Evolutionary conservation across 2,329 filamentous ascomycete species (phyloP), one percentile per base, ranked within the genome.

Genomic region (Stachybotrys echinatus): DNA sequence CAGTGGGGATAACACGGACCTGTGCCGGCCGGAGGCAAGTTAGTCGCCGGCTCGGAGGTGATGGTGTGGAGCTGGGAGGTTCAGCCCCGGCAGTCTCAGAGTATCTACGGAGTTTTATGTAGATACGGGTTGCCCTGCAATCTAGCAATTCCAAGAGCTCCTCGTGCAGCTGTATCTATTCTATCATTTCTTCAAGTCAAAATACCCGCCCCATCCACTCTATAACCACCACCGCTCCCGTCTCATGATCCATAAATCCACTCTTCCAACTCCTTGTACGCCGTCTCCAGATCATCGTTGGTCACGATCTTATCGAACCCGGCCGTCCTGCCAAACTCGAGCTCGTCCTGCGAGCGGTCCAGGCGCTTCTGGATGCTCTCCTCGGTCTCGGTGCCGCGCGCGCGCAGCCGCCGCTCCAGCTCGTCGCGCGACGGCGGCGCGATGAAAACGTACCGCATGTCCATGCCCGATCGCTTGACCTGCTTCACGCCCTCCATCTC

Each of bases 401-500:
- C 87, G 48, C 88, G 79, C 47, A 95, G 75, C 42, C 89, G 79
- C 63, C 79, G 68, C 75, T 96, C 91, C 38, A 96, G 77, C 49
- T 84, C 79, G 61, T 87, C 84, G 55, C 87, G 73, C 4, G 81
- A 85, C 0, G 92, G 92, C 10, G 92, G 92, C 23, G 88, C 83
- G 53, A 96, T 78, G 68, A 96, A 96, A 56, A 96, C 73, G 73
- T 89, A 96, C 51, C 89, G 83, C 12, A 90, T 88, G 52, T 85
- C 79, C 54, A 92, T 81, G 58, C 77, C 77, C 43, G 86, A 88
- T 52, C 80, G 79, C 69, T 91, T 90, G 64, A 96, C 88, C 72
- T 96, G 92, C 75, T 96, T 96, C 49, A 96, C 91, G 52, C 92
- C 92, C 61, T 96, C 91, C 89, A 96, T 96, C 76, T 96, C 92